phyloP scores from a whole-genome alignment of 495 filamentous ascomycete species.

The Hypoxylon cercidicola region DNA sequence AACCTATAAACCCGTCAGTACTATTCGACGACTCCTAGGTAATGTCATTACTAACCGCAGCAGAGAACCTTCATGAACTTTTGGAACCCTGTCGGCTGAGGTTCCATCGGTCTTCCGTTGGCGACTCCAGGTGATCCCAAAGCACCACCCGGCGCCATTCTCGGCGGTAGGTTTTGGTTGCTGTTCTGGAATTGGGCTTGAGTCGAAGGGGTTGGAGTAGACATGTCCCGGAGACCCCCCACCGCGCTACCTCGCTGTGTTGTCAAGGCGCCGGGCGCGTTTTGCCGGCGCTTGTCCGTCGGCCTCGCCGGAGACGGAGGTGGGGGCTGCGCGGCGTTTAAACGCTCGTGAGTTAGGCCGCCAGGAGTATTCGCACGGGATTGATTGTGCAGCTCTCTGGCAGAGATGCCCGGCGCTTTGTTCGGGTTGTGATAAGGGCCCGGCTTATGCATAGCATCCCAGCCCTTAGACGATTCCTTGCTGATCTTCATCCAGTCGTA shows the following conservation, averaged over 20 bases:
- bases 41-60: conserved; percentile 69
- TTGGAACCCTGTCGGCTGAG: conserved; percentile 66
- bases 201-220: conserved; percentile 83
- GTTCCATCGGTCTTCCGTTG: conserved; percentile 57
- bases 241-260: conserved; percentile 75
- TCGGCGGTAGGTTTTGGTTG: conserved; percentile 80
- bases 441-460: conserved; percentile 91
- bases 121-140: conserved; percentile 57
- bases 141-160: conserved; percentile 67
- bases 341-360: conserved; percentile 83
- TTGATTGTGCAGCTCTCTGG: conserved; percentile 77
- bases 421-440: conserved; percentile 81
- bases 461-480: conserved; percentile 81
- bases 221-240: conserved; percentile 75
- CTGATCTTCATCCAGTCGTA: conserved; percentile 99
- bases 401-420: conserved; percentile 76
- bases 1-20: conserved; percentile 31
- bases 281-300: conserved; percentile 86
- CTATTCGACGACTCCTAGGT: background rate
- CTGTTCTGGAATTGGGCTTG: conserved; percentile 93
- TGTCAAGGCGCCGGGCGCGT: conserved; percentile 74
- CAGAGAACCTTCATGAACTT: conserved; percentile 86
- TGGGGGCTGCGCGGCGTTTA: conserved; percentile 95
- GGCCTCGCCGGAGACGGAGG: conserved; percentile 86
- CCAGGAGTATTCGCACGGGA: conserved; percentile 68